Evolutionary conservation across 148 eudicot species (phyloP).

Genomic region (Camellia granthamiana): DNA sequence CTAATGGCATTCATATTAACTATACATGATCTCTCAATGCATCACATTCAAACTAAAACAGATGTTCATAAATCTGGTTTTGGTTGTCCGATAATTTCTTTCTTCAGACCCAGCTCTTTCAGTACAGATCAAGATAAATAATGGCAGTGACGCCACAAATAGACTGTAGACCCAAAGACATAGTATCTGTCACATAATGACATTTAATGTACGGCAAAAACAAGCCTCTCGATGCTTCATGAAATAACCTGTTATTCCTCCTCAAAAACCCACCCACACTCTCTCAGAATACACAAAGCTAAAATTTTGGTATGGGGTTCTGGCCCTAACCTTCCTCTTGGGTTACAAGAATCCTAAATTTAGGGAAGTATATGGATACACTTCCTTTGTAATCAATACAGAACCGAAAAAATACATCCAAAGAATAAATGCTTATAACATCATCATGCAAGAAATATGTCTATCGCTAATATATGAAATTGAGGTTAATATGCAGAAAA

Average conservation of each 20-base stretch:
- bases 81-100: too few species aligned
- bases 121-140: neutral
- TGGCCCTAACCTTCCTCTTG: neutral
- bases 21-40: conserved; percentile 11
- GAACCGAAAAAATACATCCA: neutral
- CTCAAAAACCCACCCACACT: too few species aligned
- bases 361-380: neutral
- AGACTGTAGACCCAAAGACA: neutral
- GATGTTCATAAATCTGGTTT: conserved; percentile 1
- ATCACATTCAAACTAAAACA: conserved; percentile 12
- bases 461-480: neutral
- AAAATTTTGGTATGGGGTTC: neutral
- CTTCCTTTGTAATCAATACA: neutral
- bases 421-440: neutral
- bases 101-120: neutral
- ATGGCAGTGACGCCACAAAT: neutral
- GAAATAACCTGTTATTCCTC: neutral
- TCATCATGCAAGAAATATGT: neutral
- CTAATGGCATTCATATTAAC: conserved; percentile 23
- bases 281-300: neutral
- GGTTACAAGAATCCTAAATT: neutral
- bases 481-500: neutral
- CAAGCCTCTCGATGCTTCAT: neutral
- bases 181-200: neutral
- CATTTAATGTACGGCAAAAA: neutral